phyloP scores from a whole-genome alignment of 176 grass and related monocot species.

The Chloris gayana region DNA sequence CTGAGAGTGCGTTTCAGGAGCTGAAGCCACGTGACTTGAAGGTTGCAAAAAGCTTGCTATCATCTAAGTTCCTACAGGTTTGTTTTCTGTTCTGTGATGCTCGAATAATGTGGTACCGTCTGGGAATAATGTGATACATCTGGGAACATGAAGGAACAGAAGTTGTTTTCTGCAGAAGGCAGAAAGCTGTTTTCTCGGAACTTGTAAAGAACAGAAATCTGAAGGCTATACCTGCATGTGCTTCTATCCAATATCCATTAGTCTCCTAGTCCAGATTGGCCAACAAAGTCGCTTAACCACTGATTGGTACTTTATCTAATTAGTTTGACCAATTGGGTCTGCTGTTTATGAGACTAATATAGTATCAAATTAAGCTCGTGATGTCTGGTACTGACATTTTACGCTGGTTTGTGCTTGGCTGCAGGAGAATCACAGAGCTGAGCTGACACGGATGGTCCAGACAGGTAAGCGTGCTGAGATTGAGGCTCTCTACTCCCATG shows the following conservation, averaged over 20 bases:
- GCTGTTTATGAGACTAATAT: not conserved
- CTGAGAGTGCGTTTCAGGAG: slow-evolving; percentile 58
- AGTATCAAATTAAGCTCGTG: not conserved
- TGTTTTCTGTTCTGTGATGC: slow-evolving; percentile 29
- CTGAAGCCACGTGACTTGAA: slow-evolving; percentile 75
- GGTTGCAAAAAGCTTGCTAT: slow-evolving; percentile 82
- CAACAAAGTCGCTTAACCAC: not conserved
- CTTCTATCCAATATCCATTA: not conserved
- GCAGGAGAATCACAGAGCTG: slow-evolving; percentile 65
- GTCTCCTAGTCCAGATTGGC: not conserved
- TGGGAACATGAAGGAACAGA: no score
- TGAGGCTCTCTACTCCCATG: slow-evolving; percentile 83
- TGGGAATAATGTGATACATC: not conserved
- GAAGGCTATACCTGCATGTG: not conserved
- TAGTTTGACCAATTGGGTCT: not conserved
- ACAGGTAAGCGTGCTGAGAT: slow-evolving; percentile 74
- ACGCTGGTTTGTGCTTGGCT: slow-evolving; percentile 11
- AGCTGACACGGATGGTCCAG: slow-evolving; percentile 74
- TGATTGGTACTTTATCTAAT: not conserved
- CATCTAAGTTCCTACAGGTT: slow-evolving; percentile 81
- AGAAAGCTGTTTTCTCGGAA: no score
- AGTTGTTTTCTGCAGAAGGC: no score
- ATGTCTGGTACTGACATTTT: not conserved
- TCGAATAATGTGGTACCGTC: not conserved
- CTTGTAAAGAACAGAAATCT: not conserved